Evolutionary conservation across 1,139 yeast genomes (phyloP).

Genomic region (Lodderomyces orthopsilosis): DNA sequence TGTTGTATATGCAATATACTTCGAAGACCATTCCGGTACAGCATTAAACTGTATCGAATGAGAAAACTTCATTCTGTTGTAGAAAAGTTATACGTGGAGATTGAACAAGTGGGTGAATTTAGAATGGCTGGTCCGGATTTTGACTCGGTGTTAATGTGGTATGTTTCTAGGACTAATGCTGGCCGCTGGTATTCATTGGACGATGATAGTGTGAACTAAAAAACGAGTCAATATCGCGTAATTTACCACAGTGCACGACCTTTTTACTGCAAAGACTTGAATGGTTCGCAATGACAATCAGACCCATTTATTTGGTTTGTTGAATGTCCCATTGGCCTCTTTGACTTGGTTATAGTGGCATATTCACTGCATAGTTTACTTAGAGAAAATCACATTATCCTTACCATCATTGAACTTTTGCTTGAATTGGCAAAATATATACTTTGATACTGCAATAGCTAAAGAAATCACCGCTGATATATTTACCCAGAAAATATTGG

Average conservation of each 20-base stretch:
- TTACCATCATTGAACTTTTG: too few relatives aligned
- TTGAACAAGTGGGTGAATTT: neutral
- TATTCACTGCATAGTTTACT: too few relatives aligned
- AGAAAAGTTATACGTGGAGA: neutral
- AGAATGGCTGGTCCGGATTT: neutral
- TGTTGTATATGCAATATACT: constrained; percentile 63
- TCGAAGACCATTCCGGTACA: constrained; percentile 75
- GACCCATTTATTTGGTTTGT: too few relatives aligned
- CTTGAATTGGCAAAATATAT: too few relatives aligned
- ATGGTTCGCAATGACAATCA: neutral
- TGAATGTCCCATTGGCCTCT: too few relatives aligned
- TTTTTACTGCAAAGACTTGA: neutral
- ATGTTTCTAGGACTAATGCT: neutral
- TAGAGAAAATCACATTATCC: too few relatives aligned
- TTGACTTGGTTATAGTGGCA: too few relatives aligned
- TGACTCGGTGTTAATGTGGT: neutral
- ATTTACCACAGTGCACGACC: neutral
- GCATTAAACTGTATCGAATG: constrained; percentile 72
- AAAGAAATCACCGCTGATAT: too few relatives aligned
- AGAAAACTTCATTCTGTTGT: constrained; percentile 59
- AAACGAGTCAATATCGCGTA: neutral
- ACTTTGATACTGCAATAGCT: too few relatives aligned
- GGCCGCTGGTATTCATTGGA: neutral
- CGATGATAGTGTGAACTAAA: neutral
- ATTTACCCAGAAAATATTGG: too few relatives aligned